Conservation (phyloP, 176 grass and related monocot species). For the Carex myosuroides region DNA sequence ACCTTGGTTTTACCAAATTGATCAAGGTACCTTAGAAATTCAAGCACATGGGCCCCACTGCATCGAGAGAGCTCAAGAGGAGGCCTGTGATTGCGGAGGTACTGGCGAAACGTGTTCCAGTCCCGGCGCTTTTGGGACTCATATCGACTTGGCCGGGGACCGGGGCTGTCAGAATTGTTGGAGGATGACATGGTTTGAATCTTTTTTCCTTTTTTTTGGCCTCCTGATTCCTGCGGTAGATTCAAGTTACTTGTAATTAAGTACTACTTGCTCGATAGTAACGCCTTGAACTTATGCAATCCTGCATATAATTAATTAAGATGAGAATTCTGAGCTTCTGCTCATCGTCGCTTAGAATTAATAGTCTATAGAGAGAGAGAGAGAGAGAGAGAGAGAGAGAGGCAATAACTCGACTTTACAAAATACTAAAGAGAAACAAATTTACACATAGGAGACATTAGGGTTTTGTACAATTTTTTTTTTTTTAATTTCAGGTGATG, state of each 20-base stretch:
- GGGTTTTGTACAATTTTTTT: background rate
- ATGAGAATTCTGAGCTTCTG: background rate
- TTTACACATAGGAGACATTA: background rate
- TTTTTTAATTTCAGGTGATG: background rate
- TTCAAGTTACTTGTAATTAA: background rate
- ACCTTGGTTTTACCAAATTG: constrained; percentile 38
- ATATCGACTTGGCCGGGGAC: constrained; percentile 25
- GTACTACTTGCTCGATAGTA: background rate
- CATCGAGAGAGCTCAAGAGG: constrained; percentile 22
- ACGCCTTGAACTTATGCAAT: background rate
- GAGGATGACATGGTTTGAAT: constrained; percentile 11
- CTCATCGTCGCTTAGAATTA: background rate
- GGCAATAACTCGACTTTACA: background rate
- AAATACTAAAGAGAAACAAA: background rate
- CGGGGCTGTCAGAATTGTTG: constrained; percentile 26
- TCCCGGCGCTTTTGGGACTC: constrained; percentile 33
- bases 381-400: background rate
- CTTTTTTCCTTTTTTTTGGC: background rate
- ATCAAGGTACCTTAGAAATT: constrained; percentile 32
- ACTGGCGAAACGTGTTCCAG: constrained; percentile 36
- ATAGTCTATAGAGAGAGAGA: background rate
- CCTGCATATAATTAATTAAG: constrained; percentile 10
- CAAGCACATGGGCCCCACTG: constrained; percentile 27
- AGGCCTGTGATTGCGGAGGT: constrained; percentile 29
- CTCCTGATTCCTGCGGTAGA: background rate